Conservation (phyloP, 2,329 filamentous ascomycete genomes). For the Ramichloridium luteum region DNA sequence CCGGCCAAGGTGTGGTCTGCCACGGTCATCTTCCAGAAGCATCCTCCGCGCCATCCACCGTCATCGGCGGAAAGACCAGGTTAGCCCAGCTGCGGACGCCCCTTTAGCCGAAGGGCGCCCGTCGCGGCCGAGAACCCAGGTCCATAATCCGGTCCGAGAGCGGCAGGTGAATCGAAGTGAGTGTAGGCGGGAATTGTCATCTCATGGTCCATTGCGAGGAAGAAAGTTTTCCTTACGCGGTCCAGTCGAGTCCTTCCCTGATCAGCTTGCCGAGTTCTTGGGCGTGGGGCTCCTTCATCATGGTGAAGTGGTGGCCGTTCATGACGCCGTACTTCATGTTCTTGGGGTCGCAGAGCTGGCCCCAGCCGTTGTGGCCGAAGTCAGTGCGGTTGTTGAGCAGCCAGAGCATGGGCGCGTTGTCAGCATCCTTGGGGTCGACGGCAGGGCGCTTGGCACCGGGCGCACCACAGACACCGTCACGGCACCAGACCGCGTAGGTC, state of each 20-base stretch:
- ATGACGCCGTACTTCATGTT: conserved; percentile 55
- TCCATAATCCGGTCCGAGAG: too few relatives aligned
- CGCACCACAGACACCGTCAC: conserved; percentile 57
- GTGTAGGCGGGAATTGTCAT: too few relatives aligned
- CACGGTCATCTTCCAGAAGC: too few relatives aligned
- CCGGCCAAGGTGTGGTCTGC: too few relatives aligned
- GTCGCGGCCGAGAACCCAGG: too few relatives aligned
- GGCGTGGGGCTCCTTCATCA: conserved; percentile 53
- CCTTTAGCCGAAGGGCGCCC: too few relatives aligned
- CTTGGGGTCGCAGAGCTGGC: conserved; percentile 47
- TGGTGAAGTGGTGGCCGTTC: conserved; percentile 62
- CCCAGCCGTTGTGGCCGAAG: conserved; percentile 59
- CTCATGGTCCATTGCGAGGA: too few relatives aligned
- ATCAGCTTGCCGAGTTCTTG: conserved; percentile 30
- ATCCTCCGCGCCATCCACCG: too few relatives aligned
- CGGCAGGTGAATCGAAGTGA: too few relatives aligned
- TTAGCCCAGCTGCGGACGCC: too few relatives aligned
- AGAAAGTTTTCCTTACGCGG: too few relatives aligned
- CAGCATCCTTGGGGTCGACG: conserved; percentile 43
- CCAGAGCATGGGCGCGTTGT: conserved; percentile 47
- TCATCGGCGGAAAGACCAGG: too few relatives aligned
- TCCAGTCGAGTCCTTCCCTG: conserved; percentile 29
- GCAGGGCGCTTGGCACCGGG: conserved; percentile 54
- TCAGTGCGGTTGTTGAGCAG: conserved; percentile 61
- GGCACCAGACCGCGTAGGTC: conserved; percentile 57